Conservation (phyloP, 306 rosid genomes). For the Begonia fuchsioides region DNA sequence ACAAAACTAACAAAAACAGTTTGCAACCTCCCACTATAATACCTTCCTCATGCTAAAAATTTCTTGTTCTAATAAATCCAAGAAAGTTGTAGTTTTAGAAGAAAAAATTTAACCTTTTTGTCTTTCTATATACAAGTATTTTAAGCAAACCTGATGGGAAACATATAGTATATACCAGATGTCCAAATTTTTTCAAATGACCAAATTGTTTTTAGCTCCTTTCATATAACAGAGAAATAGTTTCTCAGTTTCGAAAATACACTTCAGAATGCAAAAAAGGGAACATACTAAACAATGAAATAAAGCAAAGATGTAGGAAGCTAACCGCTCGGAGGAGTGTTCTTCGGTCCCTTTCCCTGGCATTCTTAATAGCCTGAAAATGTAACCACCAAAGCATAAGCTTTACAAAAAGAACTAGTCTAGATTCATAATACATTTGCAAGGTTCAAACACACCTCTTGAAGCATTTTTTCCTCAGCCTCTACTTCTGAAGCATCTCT, state of each 20-base stretch:
- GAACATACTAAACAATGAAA: background rate
- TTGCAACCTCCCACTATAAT: no score
- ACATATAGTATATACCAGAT: no score
- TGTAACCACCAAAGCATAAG: constrained; percentile 7
- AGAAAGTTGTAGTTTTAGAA: no score
- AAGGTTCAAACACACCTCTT: constrained; percentile 36
- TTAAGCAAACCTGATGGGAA: no score
- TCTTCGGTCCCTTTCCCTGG: constrained; percentile 80
- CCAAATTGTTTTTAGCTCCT: background rate
- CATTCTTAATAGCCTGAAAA: constrained; percentile 58
- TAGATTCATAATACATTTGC: background rate
- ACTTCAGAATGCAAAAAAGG: background rate
- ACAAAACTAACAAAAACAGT: no score
- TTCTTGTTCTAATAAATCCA: no score
- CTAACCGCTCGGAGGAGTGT: constrained; percentile 70
- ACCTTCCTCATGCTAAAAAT: no score
- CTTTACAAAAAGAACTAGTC: constrained; percentile 6
- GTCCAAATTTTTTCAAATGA: no score
- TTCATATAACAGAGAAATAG: background rate
- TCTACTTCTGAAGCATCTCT: constrained; percentile 76
- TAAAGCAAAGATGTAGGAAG: constrained; percentile 4
- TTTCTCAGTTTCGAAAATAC: background rate
- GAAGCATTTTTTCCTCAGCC: constrained; percentile 76
- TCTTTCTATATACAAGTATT: no score
- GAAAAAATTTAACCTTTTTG: no score